Evolutionary conservation across 2,329 filamentous ascomycete species (phyloP), one percentile per base, ranked within the genome.

Genomic region (Fusarium napiforme): DNA sequence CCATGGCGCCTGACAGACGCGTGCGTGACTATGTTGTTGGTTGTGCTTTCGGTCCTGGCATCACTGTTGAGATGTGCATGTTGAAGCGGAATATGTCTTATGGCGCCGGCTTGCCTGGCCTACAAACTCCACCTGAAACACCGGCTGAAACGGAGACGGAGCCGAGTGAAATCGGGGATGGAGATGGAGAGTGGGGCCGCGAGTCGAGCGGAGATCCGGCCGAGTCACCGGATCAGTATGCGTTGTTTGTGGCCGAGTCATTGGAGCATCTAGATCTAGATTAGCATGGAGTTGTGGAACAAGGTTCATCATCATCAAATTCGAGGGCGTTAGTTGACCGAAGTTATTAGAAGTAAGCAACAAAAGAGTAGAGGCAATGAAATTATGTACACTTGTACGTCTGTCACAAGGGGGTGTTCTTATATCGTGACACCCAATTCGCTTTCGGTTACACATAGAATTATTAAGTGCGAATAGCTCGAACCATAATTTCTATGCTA

Each of bases 11-110:
- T 0, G 85, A 79, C 3, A 87, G 86, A 5, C 82, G 82, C 21
- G 80, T 81, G 59, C 75, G 86, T 40, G 89, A 92, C 52, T 88
- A 90, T 64, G 86, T 93, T 9, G 86, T 93, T 4, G 91, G 89
- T 4, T 91, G 90, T 72, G 91, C 91, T 4, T 93, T 93, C 77
- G 92, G 92, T 0, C 92, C 92, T 0, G 92, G 92, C 1, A 90
- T 93, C 72, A 81, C 88, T 9, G 86, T 93, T 36, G 91, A 93
- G 82, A 91, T 91, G 87, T 91, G 89, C 78, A 85, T 93, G 82
- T 79, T 93, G 75, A 90, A 86, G 81, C 83, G 89, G 46, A 78
- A 77, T 56, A 67, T 72, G 73, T 23, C 40, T 26, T 69, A 64
- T 21, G 67, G 71, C 14, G 62, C 30, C 11, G 58, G 34, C 21